Evolutionary conservation across 768 basidiomycete species (phyloP).

Genomic region (Lactifluus subvellereus): DNA sequence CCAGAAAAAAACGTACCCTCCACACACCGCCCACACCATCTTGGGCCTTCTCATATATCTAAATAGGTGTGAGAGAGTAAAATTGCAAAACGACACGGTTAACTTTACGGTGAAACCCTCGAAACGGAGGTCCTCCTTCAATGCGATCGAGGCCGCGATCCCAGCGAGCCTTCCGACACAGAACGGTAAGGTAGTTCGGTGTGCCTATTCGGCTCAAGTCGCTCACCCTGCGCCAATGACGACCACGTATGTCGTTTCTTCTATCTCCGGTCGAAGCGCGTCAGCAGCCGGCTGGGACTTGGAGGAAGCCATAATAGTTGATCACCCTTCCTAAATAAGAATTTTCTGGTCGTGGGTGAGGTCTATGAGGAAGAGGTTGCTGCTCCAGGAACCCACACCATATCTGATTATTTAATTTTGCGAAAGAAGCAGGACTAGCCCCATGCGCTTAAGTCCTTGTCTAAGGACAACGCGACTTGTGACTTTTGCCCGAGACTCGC

Average conservation of each 20-base stretch:
- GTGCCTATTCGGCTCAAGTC: background rate
- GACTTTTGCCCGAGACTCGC: too few relatives aligned
- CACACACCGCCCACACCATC: conserved; percentile 30
- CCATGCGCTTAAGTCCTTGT: background rate
- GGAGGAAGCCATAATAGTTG: background rate
- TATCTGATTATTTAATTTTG: background rate
- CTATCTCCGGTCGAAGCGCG: conserved; percentile 12
- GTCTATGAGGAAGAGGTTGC: too few relatives aligned
- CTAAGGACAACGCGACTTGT: too few relatives aligned
- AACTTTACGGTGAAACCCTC: conserved; percentile 30
- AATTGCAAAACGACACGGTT: background rate
- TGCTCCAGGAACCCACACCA: too few relatives aligned
- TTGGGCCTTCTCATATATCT: conserved; percentile 33
- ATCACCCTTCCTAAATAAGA: background rate
- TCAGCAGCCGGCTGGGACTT: background rate
- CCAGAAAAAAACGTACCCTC: conserved; percentile 20
- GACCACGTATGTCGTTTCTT: conserved; percentile 18
- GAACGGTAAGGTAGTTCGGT: background rate
- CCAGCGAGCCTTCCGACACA: conserved; percentile 27
- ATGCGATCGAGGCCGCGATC: conserved; percentile 29
- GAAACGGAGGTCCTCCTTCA: conserved; percentile 31
- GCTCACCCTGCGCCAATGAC: conserved; percentile 30
- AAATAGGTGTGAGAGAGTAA: background rate
- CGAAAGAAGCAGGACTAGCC: too few relatives aligned
- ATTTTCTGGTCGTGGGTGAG: background rate